Base-by-base conservation (phyloP, 2,329 filamentous ascomycete genomes). In the Aphanocladium album region DNA sequence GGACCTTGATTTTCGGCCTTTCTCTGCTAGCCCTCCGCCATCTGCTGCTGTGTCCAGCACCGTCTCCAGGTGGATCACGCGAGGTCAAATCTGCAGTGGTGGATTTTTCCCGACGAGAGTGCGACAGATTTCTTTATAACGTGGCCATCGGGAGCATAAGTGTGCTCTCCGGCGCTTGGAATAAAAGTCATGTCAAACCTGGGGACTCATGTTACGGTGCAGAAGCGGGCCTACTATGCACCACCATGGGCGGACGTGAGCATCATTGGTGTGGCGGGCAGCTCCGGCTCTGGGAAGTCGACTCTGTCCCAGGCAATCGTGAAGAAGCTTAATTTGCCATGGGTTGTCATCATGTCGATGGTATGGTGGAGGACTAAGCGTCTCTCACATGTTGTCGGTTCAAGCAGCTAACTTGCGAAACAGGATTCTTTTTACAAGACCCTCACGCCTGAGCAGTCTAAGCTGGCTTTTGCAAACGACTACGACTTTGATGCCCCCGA, bases 361-460 rank as follows among this genome's bases (percentile, higher is more conserved):
- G 91, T 93, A 82, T 71, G 78, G 71, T n/a, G 61, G 60, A 57
- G 19, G 27, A 43, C 52, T 62, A 57, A 63, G 63, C 63, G n/a
- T n/a, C n/a, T n/a, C n/a, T n/a, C 53, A 52, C 58, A 37, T 39
- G 25, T 60, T 11, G 19, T 30, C 3, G 4, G 47, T 3, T 21
- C 25, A 33, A 14, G 46, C 8, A 39, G 23, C 70, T 73, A 62
- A 72, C 45, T 65, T 35, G 21, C 63, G n/a, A 16, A 46, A n/a
- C 65, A 96, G 91, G 95, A 99, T 75, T 97, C 93, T 14, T 99
- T 96, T 75, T 99, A 99, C 78, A 98, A 97, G 76, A 89, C 88
- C 19, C 78, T 99, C 67, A 89, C 85, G 19, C 81, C 87, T 2
- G 92, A 93, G 70, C 82, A 95, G 71, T 93, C 91, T 57, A 85